Base-by-base conservation (phyloP, 169 alveolate genomes). In the Eimeria maxima region DNA sequence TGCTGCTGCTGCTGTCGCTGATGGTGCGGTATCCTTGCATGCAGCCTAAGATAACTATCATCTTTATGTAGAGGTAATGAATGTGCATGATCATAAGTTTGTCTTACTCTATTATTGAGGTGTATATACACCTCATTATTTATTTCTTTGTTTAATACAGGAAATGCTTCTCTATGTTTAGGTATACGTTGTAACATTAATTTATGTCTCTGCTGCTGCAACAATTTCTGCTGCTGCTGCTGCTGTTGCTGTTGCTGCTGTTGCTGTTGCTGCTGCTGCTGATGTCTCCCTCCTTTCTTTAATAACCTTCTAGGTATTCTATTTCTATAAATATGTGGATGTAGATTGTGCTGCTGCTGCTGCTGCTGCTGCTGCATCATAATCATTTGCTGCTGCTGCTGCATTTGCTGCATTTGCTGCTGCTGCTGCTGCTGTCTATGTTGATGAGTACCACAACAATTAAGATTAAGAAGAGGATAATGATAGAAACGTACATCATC, bases 161-260 rank as follows among this genome's bases (percentile, higher is more conserved):
- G 90, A 47, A 81, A 81, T 11, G 90, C 90, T 38, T 81, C 90
- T 24, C 90, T 47, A 33, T 81, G 90, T 47, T 81, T 81, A 42
- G 90, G 90, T 11, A 81, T 81, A 7, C 90, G 71, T 73, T 47
- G 90, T 20, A 60, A 81, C 80, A n/a, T n/a, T n/a, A n/a, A n/a
- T n/a, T n/a, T n/a, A n/a, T n/a, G n/a, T n/a, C 42, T 73, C 74
- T 84, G 92, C 38, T 60, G 93, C 93, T 29, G 80, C 80, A 8
- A 81, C 81, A n/a, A 38, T 44, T 33, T 13, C 22, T 33, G 81
- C 60, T 33, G 93, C 80, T 4, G 24, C 57, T n/a, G 63, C 42
- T 29, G 93, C 91, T 18, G 74, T 50, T 10, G 65, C 50, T 50
- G 69, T 1, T 20, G 76, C 81, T 33, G 93, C 20, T 27, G 63